Evolutionary conservation across 352 stramenopile genomes (phyloP), one percentile per base, ranked within the genome.

Genomic region (Globisporangium cystogenes): DNA sequence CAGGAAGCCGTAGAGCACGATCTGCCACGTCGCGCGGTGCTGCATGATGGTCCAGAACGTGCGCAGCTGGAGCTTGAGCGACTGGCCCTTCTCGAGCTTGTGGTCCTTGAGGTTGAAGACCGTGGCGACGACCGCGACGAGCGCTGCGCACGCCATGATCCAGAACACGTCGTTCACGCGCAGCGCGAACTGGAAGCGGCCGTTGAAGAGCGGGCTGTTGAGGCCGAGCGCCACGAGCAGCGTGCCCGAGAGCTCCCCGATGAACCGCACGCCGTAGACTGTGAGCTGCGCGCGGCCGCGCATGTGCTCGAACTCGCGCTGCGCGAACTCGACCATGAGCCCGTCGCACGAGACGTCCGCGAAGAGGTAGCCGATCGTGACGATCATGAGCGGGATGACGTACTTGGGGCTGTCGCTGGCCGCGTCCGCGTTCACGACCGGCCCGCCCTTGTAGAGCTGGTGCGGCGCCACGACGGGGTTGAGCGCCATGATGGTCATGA

Each of bases 261-360:
- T 51, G 47, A 86, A 87, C 14, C 80, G 70, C n/a, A 73, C 71
- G 3, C 61, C 62, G 51, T 93, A 87, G 4, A 90, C 72, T 37
- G 79, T 69, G 16, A 72, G 67, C 57, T 90, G 71, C 47, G 70
- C 36, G 24, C 75, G 39, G 40, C 68, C 65, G 46, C 65, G 70
- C 31, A 66, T 50, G 5, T 41, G 18, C 43, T 85, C 67, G 7
- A 59, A 71, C 45, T 89, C 76, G 6, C 68, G 67, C 43, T 90
- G 76, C 3, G 82, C 76, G 37, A 77, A 82, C 68, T 92, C 78
- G 51, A 91, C 81, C 74, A 93, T 84, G 39, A 91, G 48, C 0
- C 75, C 80, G 45, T 93, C 82, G 53, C 76, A 86, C 8, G 72
- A 70, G n/a, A 88, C 78, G 39, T 93, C 80, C 1, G 81, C 74